Base-by-base conservation (phyloP, 768 basidiomycete species). In the Lepiota venenata region DNA sequence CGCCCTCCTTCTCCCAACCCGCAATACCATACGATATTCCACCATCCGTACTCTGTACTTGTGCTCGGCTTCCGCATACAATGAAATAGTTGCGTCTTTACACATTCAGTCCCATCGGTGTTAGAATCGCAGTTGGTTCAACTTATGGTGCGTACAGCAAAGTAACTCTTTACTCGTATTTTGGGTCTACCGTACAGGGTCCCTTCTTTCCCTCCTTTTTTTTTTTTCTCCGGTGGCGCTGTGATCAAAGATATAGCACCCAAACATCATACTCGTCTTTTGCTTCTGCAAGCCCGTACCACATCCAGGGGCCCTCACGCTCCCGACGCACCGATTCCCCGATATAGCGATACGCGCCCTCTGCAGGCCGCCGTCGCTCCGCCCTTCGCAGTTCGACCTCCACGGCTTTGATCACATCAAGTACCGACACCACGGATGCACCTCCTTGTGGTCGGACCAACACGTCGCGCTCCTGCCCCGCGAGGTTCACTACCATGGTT, bases 171-270 rank as follows among this genome's bases (percentile, higher is more conserved):
- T 32, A 32, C 32, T 32, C 32, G 32, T 2, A 32, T 7, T 32
- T 11, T 3, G 32, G 6, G 32, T 32, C 32, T 32, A 32, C 9
- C 1, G 32, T 32, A 32, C 32, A 32, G 32, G 8, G 9, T 4
- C 2, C 10, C 32, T n/a, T n/a, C 32, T 32, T 32, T 32, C 32
- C 10, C 10, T 9, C 10, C 32, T 32, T 32, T 32, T 32, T 32
- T 32, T 32, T 32, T 32, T 25, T 25, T 2, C 25, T 5, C 25
- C 25, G 32, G 10, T 9, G 32, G 32, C 32, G 32, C 32, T 38
- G n/a, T 15, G n/a, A 20, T 56, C 32, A 49, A 21, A 56, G 29
- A 16, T 50, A 25, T n/a, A 40, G 15, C 9, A 56, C 40, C 50
- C 41, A 51, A 35, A 43, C 32, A 7, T 21, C 41, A 14, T 15